Evolutionary conservation across 495 filamentous ascomycete genomes (phyloP).

Genomic region (Hyphodiscus hymeniophilus): DNA sequence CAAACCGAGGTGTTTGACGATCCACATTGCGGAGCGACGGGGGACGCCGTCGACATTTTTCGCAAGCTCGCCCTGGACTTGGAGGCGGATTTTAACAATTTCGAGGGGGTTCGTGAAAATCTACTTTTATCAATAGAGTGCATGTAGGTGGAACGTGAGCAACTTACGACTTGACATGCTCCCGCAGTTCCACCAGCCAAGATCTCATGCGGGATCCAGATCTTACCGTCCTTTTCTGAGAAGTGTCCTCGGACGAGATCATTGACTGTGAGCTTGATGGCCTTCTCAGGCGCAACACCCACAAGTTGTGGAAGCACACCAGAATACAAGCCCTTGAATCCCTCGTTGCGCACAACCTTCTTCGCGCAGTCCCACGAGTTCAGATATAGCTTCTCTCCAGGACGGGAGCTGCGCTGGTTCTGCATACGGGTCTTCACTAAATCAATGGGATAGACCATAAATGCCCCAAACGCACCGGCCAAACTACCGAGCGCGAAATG

Average conservation of each 20-base stretch:
- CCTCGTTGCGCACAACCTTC: conserved; percentile 91
- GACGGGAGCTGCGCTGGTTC: conserved; percentile 76
- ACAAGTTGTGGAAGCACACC: conserved; percentile 92
- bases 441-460: conserved; percentile 99
- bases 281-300: conserved; percentile 96
- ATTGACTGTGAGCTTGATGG: conserved; percentile 97
- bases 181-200: conserved; percentile 86
- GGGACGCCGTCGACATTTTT: conserved; percentile 79
- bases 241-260: conserved; percentile 76
- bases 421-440: conserved; percentile 98
- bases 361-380: conserved; percentile 89
- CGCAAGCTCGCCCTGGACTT: conserved; percentile 92
- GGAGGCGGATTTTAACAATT: conserved; percentile 97
- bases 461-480: conserved; percentile 94
- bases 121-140: too few species aligned
- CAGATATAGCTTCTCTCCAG: conserved; percentile 86
- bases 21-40: conserved; percentile 92
- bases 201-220: conserved; percentile 64
- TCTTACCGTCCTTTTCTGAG: conserved; percentile 68
- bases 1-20: conserved; percentile 90
- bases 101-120: conserved; percentile 96
- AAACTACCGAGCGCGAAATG: conserved; percentile 83
- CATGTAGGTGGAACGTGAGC: too few species aligned
- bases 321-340: conserved; percentile 81
- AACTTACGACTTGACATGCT: conserved; percentile 89